Base-by-base conservation (phyloP, 2,329 filamentous ascomycete genomes). In the Esteya vermicola region DNA sequence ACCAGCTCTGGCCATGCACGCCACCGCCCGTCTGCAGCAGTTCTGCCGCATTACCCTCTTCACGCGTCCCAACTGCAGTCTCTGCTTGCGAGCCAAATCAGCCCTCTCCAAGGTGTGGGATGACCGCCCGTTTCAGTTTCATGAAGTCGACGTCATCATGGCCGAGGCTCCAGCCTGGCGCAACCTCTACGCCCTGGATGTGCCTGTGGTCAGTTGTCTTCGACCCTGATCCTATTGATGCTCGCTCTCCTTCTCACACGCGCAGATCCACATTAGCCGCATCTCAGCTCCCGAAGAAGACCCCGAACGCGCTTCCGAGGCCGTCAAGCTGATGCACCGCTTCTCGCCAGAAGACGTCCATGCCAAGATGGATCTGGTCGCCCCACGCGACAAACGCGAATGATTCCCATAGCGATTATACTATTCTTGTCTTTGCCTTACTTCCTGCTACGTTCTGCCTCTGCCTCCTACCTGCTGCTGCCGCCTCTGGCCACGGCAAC, bases 131-230 rank as follows among this genome's bases (percentile, higher is more conserved):
- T 85, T 88, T 56, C 67, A 67, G 16, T 85, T 76, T 56, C 63
- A 65, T 8, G 80, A 86, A 56, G 65, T 84, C 45, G 69, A 86
- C 53, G 74, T 88, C 36, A 74, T 82, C 59, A 68, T 70, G 36
- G 65, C 70, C 0, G 70, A 75, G 21, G 67, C 69, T 14, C 70
- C 74, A 45, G 60, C 64, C 20, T 89, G 83, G 83, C 76, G 72
- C 51, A 67, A 78, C 36, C 52, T 85, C 1, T 89, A 89, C 54
- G 82, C 86, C 43, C 84, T 86, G 54, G 83, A 89, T 49, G 82
- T 84, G 8, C 83, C 83, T 0, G 83, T 88, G 52, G 82, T 88
- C 63, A 52, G 68, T 42, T 10, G 2, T 2, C 31, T 28, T 22
- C 20, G 28, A 14, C 25, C 20, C 7, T 4, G 26, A 6, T n/a